These are phyloP conservation scores for Ophiocordyceps robertsii DNA, from an alignment of 2,329 filamentous ascomycete species.

Conservation along the genomic window DNA sequence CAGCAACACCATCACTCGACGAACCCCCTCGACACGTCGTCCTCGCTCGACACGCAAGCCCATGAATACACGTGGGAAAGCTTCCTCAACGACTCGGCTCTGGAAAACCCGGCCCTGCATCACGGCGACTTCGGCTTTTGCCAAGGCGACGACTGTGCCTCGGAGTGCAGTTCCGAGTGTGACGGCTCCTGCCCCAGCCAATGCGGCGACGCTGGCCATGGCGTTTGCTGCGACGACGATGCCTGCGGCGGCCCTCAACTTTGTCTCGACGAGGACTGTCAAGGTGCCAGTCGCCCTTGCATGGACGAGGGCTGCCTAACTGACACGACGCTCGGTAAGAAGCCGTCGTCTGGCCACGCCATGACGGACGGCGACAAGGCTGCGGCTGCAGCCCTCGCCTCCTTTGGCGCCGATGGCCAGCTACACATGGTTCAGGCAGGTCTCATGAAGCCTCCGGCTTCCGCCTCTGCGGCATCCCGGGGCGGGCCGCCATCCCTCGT, in stretches of 20 bases:
- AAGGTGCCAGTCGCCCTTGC: slow-evolving; percentile 20
- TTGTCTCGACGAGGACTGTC: slow-evolving; percentile 18
- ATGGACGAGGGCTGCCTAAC: slow-evolving; percentile 19
- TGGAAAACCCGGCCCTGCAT: slow-evolving; percentile 2
- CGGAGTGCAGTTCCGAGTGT: slow-evolving; percentile 21
- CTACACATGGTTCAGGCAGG: slow-evolving; percentile 3
- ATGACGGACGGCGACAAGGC: slow-evolving; percentile 11
- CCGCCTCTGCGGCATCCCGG: slow-evolving; percentile 1
- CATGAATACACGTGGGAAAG: slow-evolving; percentile 7
- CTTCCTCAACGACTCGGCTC: slow-evolving; percentile 5
- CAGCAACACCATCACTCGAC: too few species aligned
- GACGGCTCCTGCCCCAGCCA: slow-evolving; percentile 19
- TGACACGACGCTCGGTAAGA: slow-evolving; percentile 6
- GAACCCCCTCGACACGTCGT: too few species aligned
- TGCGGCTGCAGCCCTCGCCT: slow-evolving; percentile 16
- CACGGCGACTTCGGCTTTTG: not conserved
- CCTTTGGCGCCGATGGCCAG: slow-evolving; percentile 12
- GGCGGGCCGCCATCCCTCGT: slow-evolving; percentile 3
- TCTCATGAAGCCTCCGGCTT: slow-evolving; percentile 4
- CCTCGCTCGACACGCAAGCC: slow-evolving; percentile 1
- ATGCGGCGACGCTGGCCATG: slow-evolving; percentile 17
- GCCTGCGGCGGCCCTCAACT: slow-evolving; percentile 15
- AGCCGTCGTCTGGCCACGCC: not conserved
- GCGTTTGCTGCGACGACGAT: slow-evolving; percentile 21
- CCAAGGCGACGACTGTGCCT: slow-evolving; percentile 16